Base-by-base conservation (phyloP, 2,329 filamentous ascomycete species). In the Monilinia fructigena region DNA sequence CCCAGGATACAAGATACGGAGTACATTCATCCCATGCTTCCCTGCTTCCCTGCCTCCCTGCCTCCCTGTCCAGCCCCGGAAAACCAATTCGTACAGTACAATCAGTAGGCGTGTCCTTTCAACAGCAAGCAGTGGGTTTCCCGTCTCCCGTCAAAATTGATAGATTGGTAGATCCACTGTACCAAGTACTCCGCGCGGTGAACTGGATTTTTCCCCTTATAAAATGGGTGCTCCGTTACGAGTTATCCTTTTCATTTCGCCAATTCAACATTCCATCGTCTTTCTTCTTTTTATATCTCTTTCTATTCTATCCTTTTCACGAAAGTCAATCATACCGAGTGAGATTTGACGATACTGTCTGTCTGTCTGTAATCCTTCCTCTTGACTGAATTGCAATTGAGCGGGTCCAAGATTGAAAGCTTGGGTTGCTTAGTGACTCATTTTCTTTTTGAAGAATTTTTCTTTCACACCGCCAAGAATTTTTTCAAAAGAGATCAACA, bases 131-230 rank as follows among this genome's bases (percentile, higher is more conserved):
- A 40, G 52, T 45, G 52, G 45, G 26, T 55, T 45, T 40, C 50
- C 54, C 28, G 50, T 47, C 50, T 35, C 31, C 1, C 4, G 31
- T 35, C 31, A 6, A 35, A 35, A 35, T 35, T 35, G 31, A 8
- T 35, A 28, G 47, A 48, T 60, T 68, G 20, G 23, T 20, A 53
- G 56, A 42, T 62, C 54, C 50, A 66, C 55, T 26, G 45, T 28
- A 66, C 47, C 40, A 38, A 55, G 20, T 47, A 20, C 28, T n/a
- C 40, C 38, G 12, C 40, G 40, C 16, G 40, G 40, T 42, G 40
- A 31, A 50, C 48, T 55, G 56, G 80, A 81, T 0, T 82, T 84
- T 63, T 63, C 76, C 42, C 83, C 0, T 81, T 84, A 70, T 84
- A 82, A 52, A 82, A 84, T 65, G 81, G 82, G 1, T 82, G 83